Base-by-base conservation (phyloP, 371 early-diverging fungal species). In the Zychaea mexicana region DNA sequence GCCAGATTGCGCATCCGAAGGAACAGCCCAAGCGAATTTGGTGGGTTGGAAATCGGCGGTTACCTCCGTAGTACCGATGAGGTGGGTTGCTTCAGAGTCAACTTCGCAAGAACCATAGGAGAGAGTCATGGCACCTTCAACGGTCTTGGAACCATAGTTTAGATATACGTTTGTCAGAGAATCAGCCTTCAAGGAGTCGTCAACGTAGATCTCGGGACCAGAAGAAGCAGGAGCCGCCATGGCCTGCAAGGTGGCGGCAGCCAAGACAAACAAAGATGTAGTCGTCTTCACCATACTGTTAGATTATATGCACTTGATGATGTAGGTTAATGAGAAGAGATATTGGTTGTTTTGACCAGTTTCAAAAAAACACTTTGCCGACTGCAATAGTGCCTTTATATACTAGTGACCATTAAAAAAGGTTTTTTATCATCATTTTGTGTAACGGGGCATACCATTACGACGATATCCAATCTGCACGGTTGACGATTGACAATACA, bases 21-120 rank as follows among this genome's bases (percentile, higher is more conserved):
- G 68, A n/a, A 70, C 69, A 31, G 68, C 47, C 74, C 70, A 73
- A 22, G 63, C 53, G 15, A 73, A 65, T 22, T 70, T 70, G 26
- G 70, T 68, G 0, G 73, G 70, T 42, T 65, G 52, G 42, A 60
- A 62, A 0, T 70, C 59, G 12, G 49, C 32, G 4, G 61, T 57
- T 4, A 65, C 53, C 0, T 70, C 57, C 12, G 64, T 31, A 12
- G 38, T 53, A 4, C 65, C 73, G 52, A 73, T 67, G 21, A 38
- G 32, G 24, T 68, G 65, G 6, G 49, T 49, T 22, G 49, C 36
- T 65, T 42, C 17, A n/a, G 30, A 28, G 33, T 2, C 55, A 38
- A 53, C 54, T 31, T 54, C 61, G n/a, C 73, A 73, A 10, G 65
- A 17, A 9, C 67, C 68, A 65, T 63, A 67, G 4, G 62, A 42